These are phyloP conservation scores for Plasmodium fragile DNA, from an alignment of 169 alveolate genomes.

Conservation along the genomic window DNA sequence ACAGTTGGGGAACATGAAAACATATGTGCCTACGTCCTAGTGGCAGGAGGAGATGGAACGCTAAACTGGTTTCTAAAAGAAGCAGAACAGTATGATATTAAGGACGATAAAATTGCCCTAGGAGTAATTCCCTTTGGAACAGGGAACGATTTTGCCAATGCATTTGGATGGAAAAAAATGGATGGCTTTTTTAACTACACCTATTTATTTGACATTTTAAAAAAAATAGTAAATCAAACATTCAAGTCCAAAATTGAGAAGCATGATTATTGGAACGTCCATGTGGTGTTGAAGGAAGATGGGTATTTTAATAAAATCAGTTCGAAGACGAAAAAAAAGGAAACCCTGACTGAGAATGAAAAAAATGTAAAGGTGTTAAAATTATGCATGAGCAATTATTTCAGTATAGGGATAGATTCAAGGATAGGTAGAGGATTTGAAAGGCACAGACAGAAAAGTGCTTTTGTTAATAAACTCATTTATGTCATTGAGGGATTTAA, in stretches of 20 bases:
- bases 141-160: slow-evolving; percentile 95
- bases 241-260: slow-evolving; percentile 84
- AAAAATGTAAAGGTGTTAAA: slow-evolving; percentile 17
- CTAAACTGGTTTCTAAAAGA: slow-evolving; percentile 93
- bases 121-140: slow-evolving; percentile 97
- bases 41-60: slow-evolving; percentile 98
- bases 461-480: slow-evolving; percentile 84
- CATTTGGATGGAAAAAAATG: slow-evolving; percentile 92
- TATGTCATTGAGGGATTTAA: slow-evolving; percentile 87
- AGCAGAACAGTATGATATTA: slow-evolving; percentile 86
- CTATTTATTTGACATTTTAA: slow-evolving; percentile 85
- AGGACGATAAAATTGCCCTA: slow-evolving; percentile 83
- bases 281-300: slow-evolving; percentile 86
- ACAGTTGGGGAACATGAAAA: slow-evolving; percentile 9
- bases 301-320: slow-evolving; percentile 90
- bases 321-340: slow-evolving; percentile 82
- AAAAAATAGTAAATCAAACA: slow-evolving; percentile 83
- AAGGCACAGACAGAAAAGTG: slow-evolving; percentile 86
- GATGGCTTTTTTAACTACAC: slow-evolving; percentile 85
- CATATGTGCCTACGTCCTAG: slow-evolving; percentile 78
- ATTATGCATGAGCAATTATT: slow-evolving; percentile 91
- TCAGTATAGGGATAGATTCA: slow-evolving; percentile 95
- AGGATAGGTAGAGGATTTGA: slow-evolving; percentile 95
- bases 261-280: slow-evolving; percentile 94
- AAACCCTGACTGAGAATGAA: slow-evolving; percentile 67